Evolutionary conservation across 345 rosid species (phyloP).

Genomic region (Brassica carinata): DNA sequence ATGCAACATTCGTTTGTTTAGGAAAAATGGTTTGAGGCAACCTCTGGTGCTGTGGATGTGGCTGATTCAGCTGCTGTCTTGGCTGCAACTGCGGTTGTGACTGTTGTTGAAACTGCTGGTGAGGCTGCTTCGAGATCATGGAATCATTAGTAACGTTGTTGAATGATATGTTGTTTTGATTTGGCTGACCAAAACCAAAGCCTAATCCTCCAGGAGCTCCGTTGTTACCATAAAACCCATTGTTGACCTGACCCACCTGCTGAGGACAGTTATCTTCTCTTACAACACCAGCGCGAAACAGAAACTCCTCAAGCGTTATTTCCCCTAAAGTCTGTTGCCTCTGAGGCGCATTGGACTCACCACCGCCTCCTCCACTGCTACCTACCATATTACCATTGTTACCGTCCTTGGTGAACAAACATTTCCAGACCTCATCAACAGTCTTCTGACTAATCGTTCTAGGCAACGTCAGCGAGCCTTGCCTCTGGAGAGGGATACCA

Average conservation of each 20-base stretch:
- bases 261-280: constrained; percentile 64
- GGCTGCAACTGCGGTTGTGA: constrained; percentile 38
- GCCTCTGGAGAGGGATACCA: constrained; percentile 62
- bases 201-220: constrained; percentile 47
- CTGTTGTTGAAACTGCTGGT: constrained; percentile 9
- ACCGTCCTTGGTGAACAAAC: constrained; percentile 58
- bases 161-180: constrained; percentile 47
- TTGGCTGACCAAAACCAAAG: constrained; percentile 64
- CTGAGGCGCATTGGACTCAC: constrained; percentile 45
- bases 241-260: constrained; percentile 30
- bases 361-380: constrained; percentile 43
- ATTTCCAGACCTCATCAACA: constrained; percentile 94
- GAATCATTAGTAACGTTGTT: constrained; percentile 42
- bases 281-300: constrained; percentile 78
- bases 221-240: constrained; percentile 47
- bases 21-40: constrained; percentile 53
- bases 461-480: constrained; percentile 91
- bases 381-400: constrained; percentile 38
- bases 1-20: constrained; percentile 61
- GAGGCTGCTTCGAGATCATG: constrained; percentile 36
- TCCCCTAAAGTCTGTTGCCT: constrained; percentile 72
- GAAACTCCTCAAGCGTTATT: constrained; percentile 90
- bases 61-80: constrained; percentile 12
- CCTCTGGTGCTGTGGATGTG: constrained; percentile 32
- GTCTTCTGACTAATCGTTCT: constrained; percentile 92